Evolutionary conservation across 352 stramenopile genomes (phyloP), one percentile per base, ranked within the genome.

Genomic region (Phytophthora sp.): DNA sequence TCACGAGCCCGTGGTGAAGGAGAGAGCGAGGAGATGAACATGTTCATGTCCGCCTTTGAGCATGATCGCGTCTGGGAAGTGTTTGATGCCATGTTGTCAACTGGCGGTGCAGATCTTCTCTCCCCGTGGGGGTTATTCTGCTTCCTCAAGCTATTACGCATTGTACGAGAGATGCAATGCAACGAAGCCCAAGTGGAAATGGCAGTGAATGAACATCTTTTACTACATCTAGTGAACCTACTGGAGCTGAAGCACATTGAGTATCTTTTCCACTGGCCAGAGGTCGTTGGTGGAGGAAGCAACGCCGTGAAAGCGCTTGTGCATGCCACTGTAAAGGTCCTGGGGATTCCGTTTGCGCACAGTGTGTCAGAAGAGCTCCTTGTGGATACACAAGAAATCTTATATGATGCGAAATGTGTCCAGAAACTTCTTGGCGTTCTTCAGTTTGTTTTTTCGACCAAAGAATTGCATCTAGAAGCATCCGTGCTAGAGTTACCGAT

Each of bases 111-210:
- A 50, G 79, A 93, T 51, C 60, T 91, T 5, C 41, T 96, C 38
- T 96, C 88, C 6, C 90, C 90, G 1, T 93, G 78, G 82, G 90
- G 90, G 0, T 63, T 96, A 11, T 93, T 95, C 54, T 96, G 79
- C 51, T 88, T 94, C 16, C 72, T 97, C 24, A 93, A 93, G 52
- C 71, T 94, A 52, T 74, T 94, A 45, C 79, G 83, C 13, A 84
- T 86, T 52, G 70, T 97, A 5, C 79, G 76, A 1, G 88, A 96
- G 65, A 86, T 85, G 63, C 74, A 84, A 52, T 76, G 74, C 53
- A 77, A 67, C 46, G 68, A 83, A 7, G 36, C 59, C 8, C 58
- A 68, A 36, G 75, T 83, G 47, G 80, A 90, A 50, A 45, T 77
- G 0, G 61, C 74, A 3, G 71, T 91, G 13, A 90, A 91, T 24